A percentile compares a stretch with the other conserved stretches of the same genome.
Conservation (phyloP, 2,329 filamentous ascomycete genomes). For the Westerdykella aurantiaca region DNA sequence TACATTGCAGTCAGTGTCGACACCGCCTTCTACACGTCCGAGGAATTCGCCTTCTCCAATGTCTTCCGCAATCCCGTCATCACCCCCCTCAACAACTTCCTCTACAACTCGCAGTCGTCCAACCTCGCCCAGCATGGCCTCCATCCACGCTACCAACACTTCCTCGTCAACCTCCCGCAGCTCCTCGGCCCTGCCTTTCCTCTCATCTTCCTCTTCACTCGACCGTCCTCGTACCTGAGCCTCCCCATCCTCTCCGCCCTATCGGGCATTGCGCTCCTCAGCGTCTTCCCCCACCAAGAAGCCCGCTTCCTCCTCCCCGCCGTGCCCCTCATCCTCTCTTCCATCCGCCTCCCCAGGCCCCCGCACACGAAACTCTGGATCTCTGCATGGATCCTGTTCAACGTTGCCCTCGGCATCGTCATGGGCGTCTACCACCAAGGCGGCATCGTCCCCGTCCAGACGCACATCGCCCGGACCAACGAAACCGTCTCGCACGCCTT, state of each 20-base stretch:
- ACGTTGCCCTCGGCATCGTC: slow-evolving; percentile 59
- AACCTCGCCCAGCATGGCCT: slow-evolving; percentile 51
- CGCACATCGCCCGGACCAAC: slow-evolving; percentile 64
- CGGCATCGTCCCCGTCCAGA: slow-evolving; percentile 68
- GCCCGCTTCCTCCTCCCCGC: slow-evolving; percentile 71
- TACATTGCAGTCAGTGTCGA: slow-evolving; percentile 73
- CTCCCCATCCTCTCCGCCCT: slow-evolving; percentile 67
- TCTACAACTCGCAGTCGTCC: slow-evolving; percentile 45
- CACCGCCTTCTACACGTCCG: slow-evolving; percentile 69
- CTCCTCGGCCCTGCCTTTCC: slow-evolving; percentile 49
- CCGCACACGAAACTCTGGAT: slow-evolving; percentile 48
- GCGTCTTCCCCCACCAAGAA: slow-evolving; percentile 72
- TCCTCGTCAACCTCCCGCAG: slow-evolving; percentile 48
- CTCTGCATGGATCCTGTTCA: slow-evolving; percentile 63
- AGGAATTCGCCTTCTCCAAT: slow-evolving; percentile 59
- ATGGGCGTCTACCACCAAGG: slow-evolving; percentile 83
- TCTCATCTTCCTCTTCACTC: slow-evolving; percentile 47
- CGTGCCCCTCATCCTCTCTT: slow-evolving; percentile 70
- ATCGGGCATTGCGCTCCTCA: slow-evolving; percentile 64
- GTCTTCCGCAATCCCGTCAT: slow-evolving; percentile 52
- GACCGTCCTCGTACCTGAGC: slow-evolving; percentile 36
- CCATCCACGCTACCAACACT: slow-evolving; percentile 50
- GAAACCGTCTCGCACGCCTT: slow-evolving; percentile 61
- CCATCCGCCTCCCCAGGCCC: slow-evolving; percentile 59
- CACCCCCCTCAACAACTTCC: slow-evolving; percentile 50